phyloP scores from a whole-genome alignment of 2,329 filamentous ascomycete species.

The Diaporthe humulicola region DNA sequence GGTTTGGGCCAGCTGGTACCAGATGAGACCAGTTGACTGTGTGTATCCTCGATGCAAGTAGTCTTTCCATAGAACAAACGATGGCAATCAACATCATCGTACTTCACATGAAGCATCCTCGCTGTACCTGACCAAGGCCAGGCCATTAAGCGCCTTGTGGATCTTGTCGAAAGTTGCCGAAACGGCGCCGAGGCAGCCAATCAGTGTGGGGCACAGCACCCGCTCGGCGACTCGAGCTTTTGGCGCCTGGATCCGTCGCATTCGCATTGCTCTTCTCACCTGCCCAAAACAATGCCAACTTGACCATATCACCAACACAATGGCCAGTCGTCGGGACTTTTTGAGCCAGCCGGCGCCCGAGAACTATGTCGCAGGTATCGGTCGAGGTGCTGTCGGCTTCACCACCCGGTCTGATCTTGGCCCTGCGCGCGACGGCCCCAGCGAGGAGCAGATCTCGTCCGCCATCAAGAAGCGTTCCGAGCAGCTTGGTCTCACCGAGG shows the following conservation, averaged over 20 bases:
- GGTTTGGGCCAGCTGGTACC: too few species aligned
- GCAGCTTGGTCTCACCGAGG: constrained; percentile 73
- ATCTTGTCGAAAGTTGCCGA: background rate
- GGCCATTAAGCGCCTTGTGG: background rate
- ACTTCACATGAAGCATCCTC: too few species aligned
- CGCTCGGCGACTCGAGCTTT: constrained; percentile 3
- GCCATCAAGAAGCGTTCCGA: constrained; percentile 94
- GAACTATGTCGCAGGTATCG: constrained; percentile 95
- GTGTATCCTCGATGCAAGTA: too few species aligned
- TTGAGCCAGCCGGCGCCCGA: constrained; percentile 87
- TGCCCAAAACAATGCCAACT: background rate
- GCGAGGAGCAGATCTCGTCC: constrained; percentile 98
- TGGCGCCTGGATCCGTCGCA: constrained; percentile 5
- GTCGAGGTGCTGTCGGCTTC: constrained; percentile 97
- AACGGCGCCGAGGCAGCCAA: background rate
- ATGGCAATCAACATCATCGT: too few species aligned
- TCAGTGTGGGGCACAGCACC: background rate
- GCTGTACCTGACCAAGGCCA: too few species aligned
- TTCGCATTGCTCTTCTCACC: background rate
- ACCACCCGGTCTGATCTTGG: constrained; percentile 97
- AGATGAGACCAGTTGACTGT: too few species aligned
- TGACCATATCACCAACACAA: constrained; percentile 44
- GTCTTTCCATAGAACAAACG: too few species aligned
- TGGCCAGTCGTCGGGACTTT: constrained; percentile 82
- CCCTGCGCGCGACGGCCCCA: constrained; percentile 93